phyloP scores from a whole-genome alignment of 176 grass and related monocot genomes.

The Raddia distichophylla region DNA sequence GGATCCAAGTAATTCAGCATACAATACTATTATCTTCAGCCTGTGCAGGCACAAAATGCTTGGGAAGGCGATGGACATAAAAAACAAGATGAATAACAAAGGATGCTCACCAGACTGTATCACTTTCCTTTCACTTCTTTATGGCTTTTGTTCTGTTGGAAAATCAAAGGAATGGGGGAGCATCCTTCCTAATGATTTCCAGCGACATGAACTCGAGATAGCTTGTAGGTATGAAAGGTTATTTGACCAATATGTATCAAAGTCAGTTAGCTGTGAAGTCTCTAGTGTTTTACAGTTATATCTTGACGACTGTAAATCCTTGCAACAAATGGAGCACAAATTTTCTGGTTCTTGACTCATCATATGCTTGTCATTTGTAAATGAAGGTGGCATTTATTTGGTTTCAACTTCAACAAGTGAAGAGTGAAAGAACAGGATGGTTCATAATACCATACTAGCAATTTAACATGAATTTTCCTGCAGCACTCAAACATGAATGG shows the following conservation, averaged over 20 bases:
- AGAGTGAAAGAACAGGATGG: constrained; percentile 1
- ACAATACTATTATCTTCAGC: constrained; percentile 76
- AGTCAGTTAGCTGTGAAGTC: constrained; percentile 41
- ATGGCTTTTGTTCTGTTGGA: constrained; percentile 79
- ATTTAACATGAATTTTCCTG: not conserved
- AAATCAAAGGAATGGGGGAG: constrained; percentile 57
- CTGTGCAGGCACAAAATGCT: constrained; percentile 86
- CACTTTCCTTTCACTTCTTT: constrained; percentile 80
- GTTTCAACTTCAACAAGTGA: not conserved
- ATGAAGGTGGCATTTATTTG: constrained; percentile 7
- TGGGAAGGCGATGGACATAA: constrained; percentile 64
- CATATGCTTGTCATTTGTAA: constrained; percentile 6
- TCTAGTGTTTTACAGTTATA: constrained; percentile 34
- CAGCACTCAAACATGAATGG: not conserved
- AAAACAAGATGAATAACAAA: constrained; percentile 64
- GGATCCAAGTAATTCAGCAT: constrained; percentile 58
- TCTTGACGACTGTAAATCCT: constrained; percentile 19
- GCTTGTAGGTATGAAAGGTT: constrained; percentile 48
- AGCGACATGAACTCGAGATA: constrained; percentile 55
- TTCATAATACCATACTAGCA: not conserved
- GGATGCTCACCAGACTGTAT: constrained; percentile 51
- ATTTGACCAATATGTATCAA: constrained; percentile 48
- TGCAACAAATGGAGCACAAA: constrained; percentile 17
- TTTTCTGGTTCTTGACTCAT: constrained; percentile 30
- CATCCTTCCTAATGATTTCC: constrained; percentile 57